Evolutionary conservation across 2,329 filamentous ascomycete species (phyloP).

Genomic region (Byssothecium circinans): DNA sequence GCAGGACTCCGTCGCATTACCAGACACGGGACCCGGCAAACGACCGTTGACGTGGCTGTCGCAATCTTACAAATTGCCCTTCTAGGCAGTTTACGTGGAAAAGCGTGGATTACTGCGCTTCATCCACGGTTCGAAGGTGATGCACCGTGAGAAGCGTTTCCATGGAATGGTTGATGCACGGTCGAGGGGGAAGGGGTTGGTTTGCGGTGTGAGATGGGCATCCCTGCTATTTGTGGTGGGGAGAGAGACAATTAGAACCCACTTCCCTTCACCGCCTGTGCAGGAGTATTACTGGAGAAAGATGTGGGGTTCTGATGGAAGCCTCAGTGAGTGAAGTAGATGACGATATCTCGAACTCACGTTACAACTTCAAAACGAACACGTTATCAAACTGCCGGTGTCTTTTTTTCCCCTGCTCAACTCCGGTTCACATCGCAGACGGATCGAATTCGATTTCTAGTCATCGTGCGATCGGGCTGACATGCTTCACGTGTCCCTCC

Average conservation of each 20-base stretch:
- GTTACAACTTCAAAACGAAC: neutral
- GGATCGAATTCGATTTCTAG: neutral
- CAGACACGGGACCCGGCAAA: too few relatives aligned
- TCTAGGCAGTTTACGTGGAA: constrained; percentile 11
- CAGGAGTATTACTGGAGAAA: too few relatives aligned
- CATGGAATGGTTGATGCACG: constrained; percentile 5
- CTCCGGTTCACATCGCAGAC: neutral
- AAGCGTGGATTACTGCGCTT: constrained; percentile 22
- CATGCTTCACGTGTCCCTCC: too few relatives aligned
- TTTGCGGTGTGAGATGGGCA: neutral
- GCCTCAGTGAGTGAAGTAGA: too few relatives aligned
- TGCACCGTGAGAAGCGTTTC: constrained; percentile 3
- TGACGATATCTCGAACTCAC: too few relatives aligned
- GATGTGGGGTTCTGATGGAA: too few relatives aligned
- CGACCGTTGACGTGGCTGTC: constrained; percentile 4
- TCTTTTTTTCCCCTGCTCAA: neutral
- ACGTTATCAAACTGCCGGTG: neutral
- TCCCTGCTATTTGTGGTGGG: neutral
- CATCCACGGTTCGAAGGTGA: constrained; percentile 24
- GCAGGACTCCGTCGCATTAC: neutral
- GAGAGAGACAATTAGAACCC: too few relatives aligned
- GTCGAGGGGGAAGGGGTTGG: neutral
- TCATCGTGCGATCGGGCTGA: too few relatives aligned
- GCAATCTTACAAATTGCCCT: constrained; percentile 9
- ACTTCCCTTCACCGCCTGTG: too few relatives aligned